phyloP scores from a whole-genome alignment of 2,329 filamentous ascomycete species.

The Cladorrhinum sp. region DNA sequence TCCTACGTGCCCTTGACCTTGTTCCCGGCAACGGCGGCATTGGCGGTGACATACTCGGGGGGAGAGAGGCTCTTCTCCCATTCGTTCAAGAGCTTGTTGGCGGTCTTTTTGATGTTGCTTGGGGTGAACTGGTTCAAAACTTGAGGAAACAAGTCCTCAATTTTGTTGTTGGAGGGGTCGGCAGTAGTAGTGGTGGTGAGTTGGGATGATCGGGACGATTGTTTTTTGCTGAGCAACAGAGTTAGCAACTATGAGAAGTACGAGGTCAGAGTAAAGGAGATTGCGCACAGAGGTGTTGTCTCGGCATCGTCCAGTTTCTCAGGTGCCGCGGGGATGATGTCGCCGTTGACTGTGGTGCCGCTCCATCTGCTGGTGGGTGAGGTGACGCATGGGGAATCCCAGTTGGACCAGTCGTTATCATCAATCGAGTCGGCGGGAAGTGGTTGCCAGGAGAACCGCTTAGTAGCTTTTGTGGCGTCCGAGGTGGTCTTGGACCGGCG shows the following conservation, averaged over 20 bases:
- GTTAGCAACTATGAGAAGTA: conserved; percentile 19
- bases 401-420: conserved; percentile 63
- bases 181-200: conserved; percentile 20
- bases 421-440: conserved; percentile 55
- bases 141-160: conserved; percentile 60
- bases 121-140: conserved; percentile 70
- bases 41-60: conserved; percentile 27
- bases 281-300: conserved; percentile 48
- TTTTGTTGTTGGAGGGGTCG: conserved; percentile 38
- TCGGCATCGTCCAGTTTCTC: conserved; percentile 47
- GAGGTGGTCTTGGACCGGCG: conserved; percentile 33
- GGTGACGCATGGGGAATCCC: conserved; percentile 56
- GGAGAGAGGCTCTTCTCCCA: conserved; percentile 78
- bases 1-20: conserved; percentile 15
- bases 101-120: conserved; percentile 74
- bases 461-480: conserved; percentile 41
- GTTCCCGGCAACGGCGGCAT: background rate
- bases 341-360: conserved; percentile 54
- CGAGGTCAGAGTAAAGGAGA: conserved; percentile 9
- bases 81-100: conserved; percentile 83
- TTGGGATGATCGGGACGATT: conserved; percentile 25
- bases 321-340: conserved; percentile 43
- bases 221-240: conserved; percentile 28
- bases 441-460: conserved; percentile 60
- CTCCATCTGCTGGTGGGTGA: conserved; percentile 62